A percentile compares a stretch with the other conserved stretches of the same genome.
Conservation (phyloP, 73 alveolate genomes). For the Paramecium sonneborni region DNA sequence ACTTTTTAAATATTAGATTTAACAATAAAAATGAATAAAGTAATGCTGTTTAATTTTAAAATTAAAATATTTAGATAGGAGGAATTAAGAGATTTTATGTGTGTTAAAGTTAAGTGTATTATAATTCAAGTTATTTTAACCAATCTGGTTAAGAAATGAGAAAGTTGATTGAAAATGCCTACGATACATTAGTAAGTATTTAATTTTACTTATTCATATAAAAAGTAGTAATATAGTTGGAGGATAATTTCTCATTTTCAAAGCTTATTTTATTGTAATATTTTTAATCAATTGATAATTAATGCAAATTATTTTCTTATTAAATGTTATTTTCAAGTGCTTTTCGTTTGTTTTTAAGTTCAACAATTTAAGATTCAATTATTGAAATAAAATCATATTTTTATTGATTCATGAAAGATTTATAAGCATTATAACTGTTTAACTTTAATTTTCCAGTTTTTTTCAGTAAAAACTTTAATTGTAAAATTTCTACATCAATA, state of each 20-base stretch:
- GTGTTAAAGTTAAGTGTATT: not conserved
- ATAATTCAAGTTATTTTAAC: not conserved
- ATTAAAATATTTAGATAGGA: not conserved
- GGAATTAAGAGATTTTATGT: not conserved
- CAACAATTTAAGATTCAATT: not conserved
- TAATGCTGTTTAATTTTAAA: not conserved
- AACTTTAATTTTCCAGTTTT: not conserved
- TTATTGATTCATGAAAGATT: not conserved
- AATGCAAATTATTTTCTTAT: not conserved
- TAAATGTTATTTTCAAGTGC: not conserved
- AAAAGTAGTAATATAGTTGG: not conserved
- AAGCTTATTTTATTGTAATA: not conserved
- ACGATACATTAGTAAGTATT: not conserved
- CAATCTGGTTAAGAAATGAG: not conserved
- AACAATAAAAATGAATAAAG: not conserved
- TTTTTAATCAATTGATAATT: not conserved
- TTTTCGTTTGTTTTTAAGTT: not conserved
- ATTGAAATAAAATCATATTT: not conserved
- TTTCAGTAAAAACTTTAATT: not conserved
- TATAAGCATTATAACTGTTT: not conserved
- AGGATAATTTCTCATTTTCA: not conserved
- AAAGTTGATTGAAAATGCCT: not conserved
- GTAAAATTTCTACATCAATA: constrained; percentile 11
- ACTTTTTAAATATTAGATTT: not conserved
- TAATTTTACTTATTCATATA: not conserved